Evolutionary conservation across 257 asterid species (phyloP), one percentile per base, ranked within the genome.

Genomic region (Salvia hispanica): DNA sequence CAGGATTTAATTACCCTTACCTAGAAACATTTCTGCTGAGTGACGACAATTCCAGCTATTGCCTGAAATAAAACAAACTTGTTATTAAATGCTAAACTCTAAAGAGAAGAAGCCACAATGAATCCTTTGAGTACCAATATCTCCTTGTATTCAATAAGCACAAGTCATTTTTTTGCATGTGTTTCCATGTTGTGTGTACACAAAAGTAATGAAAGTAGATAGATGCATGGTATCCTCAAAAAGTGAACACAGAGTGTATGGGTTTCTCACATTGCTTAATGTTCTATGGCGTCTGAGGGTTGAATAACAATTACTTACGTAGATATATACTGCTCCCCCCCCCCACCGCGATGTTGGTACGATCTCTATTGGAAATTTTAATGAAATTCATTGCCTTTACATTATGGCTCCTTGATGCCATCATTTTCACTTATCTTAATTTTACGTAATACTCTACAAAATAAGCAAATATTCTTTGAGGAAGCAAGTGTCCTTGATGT

Each of bases 391-490:
- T 25, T 25, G 31, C 3, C 4, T 12, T 37, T 44, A 14, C 13
- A 18, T 66, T 0, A 46, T 15, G 39, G 45, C 53, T 58, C 33
- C 9, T 64, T 3, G 5, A 2, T 13, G 11, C 55, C 63, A 39
- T 39, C 58, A 37, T 14, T 48, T 14, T 25, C 65, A 47, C 14
- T 0, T 15, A 37, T 39, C 14, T 36, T 36, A 36, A 36, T 36
- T 36, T 36, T 6, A 1, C 33, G 11, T 53, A 52, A 43, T 9
- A 28, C 21, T 72, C 65, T 72, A 5, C 50, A 61, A 63, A 48
- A 33, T 33, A 53, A 14, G 50, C 14, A 15, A 63, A 43, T 10
- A n/a, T 6, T 53, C 16, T 39, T 16, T 5, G 42, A 44, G 44
- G 64, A n/a, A 44, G 37, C 15, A 4, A 28, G 36, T 25, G 34